phyloP scores from a whole-genome alignment of 1,284 basidiomycete genomes.

The Quambalaria eucalypti region DNA sequence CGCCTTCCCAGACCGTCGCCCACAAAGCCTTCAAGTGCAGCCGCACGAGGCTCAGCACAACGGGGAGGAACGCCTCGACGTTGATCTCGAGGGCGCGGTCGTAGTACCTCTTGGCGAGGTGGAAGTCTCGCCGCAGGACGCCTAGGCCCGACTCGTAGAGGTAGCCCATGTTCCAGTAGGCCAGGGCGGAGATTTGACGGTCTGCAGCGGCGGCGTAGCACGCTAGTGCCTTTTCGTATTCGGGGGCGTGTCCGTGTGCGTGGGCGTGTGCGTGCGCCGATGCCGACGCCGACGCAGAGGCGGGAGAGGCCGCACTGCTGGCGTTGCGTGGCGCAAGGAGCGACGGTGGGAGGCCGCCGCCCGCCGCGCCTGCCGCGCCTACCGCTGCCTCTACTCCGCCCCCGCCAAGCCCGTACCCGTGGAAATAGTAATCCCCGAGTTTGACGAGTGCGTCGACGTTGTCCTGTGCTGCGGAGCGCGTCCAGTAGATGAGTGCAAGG shows the following conservation, averaged over 20 bases:
- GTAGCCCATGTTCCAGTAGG: slow-evolving; percentile 97
- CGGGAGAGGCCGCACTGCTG: neutral
- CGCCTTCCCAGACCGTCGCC: slow-evolving; percentile 46
- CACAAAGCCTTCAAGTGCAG: slow-evolving; percentile 76
- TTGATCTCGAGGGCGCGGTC: slow-evolving; percentile 80
- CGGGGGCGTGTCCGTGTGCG: slow-evolving; percentile 57
- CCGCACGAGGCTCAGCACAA: slow-evolving; percentile 69
- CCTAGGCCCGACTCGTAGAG: slow-evolving; percentile 97
- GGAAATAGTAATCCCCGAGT: slow-evolving; percentile 80
- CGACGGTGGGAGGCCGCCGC: neutral
- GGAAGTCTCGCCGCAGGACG: slow-evolving; percentile 70
- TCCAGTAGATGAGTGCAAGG: slow-evolving; percentile 83
- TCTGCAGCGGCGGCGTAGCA: slow-evolving; percentile 87
- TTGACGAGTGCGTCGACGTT: slow-evolving; percentile 93
- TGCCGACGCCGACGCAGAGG: too few relatives aligned
- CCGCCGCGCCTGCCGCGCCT: neutral
- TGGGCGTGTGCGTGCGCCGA: too few relatives aligned
- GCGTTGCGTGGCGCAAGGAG: neutral
- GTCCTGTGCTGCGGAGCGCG: slow-evolving; percentile 79
- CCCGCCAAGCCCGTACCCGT: slow-evolving; percentile 43
- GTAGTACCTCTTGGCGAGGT: slow-evolving; percentile 92
- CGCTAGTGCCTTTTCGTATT: slow-evolving; percentile 71
- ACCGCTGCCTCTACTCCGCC: neutral
- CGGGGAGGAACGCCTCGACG: slow-evolving; percentile 74
- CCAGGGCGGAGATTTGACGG: slow-evolving; percentile 78